Conservation (phyloP, 352 stramenopile genomes). For the Phytopythium ostracodes region DNA sequence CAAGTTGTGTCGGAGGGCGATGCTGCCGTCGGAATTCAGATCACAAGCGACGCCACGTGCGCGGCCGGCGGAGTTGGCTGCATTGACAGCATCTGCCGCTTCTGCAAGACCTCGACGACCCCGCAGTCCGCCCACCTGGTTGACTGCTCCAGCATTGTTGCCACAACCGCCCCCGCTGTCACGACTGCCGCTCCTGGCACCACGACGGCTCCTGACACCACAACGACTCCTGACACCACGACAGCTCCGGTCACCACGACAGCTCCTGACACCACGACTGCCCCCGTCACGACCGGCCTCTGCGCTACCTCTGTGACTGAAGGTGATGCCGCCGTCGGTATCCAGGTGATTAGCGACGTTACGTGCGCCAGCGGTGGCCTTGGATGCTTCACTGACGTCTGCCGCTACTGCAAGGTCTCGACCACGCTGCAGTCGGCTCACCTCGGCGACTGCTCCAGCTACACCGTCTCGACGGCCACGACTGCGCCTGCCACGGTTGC, state of each 20-base stretch:
- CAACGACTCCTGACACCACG: slow-evolving; percentile 1
- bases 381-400: slow-evolving; percentile 24
- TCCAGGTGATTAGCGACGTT: slow-evolving; percentile 21
- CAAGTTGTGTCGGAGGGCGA: slow-evolving; percentile 15
- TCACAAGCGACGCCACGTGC: slow-evolving; percentile 24
- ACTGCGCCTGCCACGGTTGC: slow-evolving; percentile 4
- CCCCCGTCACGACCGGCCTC: neutral
- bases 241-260: slow-evolving; percentile 8
- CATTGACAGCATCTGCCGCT: slow-evolving; percentile 28
- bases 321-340: slow-evolving; percentile 28
- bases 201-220: neutral
- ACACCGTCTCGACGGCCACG: slow-evolving; percentile 2
- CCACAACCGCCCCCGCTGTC: neutral
- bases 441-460: slow-evolving; percentile 21
- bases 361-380: slow-evolving; percentile 27
- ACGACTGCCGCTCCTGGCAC: neutral
- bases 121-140: slow-evolving; percentile 16
- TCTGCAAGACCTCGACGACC: slow-evolving; percentile 20
- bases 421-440: slow-evolving; percentile 29
- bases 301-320: slow-evolving; percentile 15
- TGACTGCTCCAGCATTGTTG: slow-evolving; percentile 14
- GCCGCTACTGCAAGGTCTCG: slow-evolving; percentile 23
- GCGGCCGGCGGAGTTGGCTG: slow-evolving; percentile 28
- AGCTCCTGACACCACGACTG: neutral
- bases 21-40: slow-evolving; percentile 17